Evolutionary conservation across 23 red algal species (phyloP).

Genomic region (Chondrus crispus): DNA sequence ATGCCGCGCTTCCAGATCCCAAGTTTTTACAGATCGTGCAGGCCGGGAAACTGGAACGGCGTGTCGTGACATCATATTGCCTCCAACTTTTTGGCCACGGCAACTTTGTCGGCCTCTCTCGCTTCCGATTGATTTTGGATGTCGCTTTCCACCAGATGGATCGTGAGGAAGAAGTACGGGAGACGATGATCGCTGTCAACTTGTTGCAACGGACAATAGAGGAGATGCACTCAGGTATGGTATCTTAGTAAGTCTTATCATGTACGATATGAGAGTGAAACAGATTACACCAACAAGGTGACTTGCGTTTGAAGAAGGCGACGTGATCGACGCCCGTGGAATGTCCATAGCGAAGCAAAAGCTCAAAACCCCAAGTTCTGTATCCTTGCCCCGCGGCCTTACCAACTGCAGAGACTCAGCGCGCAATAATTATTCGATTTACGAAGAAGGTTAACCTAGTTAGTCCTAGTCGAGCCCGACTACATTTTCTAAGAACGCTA

Average conservation of each 20-base stretch:
- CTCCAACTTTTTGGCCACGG: constrained; percentile 30
- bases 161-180: constrained; percentile 25
- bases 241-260: neutral
- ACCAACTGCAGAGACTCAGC: too few species aligned
- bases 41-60: constrained; percentile 36
- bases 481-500: constrained; percentile 63
- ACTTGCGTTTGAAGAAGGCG: too few species aligned
- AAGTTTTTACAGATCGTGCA: constrained; percentile 29
- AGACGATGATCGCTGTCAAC: constrained; percentile 2
- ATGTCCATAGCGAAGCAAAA: too few species aligned
- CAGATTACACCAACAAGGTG: too few species aligned
- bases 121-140: constrained; percentile 47
- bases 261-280: too few species aligned
- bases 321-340: too few species aligned
- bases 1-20: neutral
- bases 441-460: too few species aligned
- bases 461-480: constrained; percentile 70
- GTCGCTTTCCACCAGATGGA: constrained; percentile 1
- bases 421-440: too few species aligned
- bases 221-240: neutral
- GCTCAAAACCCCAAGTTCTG: too few species aligned
- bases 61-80: constrained; percentile 45
- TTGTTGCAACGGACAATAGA: constrained; percentile 16
- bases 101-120: constrained; percentile 16
- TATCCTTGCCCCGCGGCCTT: too few species aligned